Evolutionary conservation across 1,284 basidiomycete species (phyloP).

Genomic region (Cryptococcus deneoformans): DNA sequence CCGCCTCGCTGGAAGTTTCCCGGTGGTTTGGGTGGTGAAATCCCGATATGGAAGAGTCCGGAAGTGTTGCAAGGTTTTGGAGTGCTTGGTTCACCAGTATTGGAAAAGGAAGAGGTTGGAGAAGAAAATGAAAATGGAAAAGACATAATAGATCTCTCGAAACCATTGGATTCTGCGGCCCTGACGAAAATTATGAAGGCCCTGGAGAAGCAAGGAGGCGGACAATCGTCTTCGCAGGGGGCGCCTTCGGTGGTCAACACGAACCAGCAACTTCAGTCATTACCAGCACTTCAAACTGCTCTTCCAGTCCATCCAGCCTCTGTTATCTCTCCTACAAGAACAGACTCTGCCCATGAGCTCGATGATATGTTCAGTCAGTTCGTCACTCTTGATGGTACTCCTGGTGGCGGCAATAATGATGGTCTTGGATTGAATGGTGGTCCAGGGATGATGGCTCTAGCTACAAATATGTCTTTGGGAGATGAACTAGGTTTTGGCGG

Average conservation of each 20-base stretch:
- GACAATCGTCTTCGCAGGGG: not conserved
- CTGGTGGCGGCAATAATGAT: too few relatives aligned
- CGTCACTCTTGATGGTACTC: conserved; percentile 13
- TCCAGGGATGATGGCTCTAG: too few relatives aligned
- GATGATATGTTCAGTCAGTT: conserved; percentile 20
- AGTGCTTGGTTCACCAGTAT: too few relatives aligned
- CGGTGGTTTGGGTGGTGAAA: too few relatives aligned
- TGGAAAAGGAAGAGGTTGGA: too few relatives aligned
- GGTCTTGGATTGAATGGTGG: too few relatives aligned
- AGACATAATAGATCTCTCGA: conserved; percentile 43
- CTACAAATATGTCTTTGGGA: too few relatives aligned
- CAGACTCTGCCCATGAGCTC: conserved; percentile 3
- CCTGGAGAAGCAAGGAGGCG: conserved; percentile 30
- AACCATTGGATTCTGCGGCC: conserved; percentile 41
- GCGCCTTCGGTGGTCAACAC: not conserved
- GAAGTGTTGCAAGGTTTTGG: too few relatives aligned
- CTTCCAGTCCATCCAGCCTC: not conserved
- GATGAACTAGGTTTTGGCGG: not conserved
- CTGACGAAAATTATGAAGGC: conserved; percentile 41
- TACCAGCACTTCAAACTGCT: not conserved
- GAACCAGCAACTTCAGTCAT: not conserved
- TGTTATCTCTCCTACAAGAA: not conserved
- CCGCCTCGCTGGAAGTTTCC: too few relatives aligned
- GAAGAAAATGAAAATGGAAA: not conserved
- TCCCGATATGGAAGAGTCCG: too few relatives aligned